These are phyloP conservation scores for Lentinula boryana DNA, from an alignment of 768 basidiomycete genomes.

Conservation along the genomic window DNA sequence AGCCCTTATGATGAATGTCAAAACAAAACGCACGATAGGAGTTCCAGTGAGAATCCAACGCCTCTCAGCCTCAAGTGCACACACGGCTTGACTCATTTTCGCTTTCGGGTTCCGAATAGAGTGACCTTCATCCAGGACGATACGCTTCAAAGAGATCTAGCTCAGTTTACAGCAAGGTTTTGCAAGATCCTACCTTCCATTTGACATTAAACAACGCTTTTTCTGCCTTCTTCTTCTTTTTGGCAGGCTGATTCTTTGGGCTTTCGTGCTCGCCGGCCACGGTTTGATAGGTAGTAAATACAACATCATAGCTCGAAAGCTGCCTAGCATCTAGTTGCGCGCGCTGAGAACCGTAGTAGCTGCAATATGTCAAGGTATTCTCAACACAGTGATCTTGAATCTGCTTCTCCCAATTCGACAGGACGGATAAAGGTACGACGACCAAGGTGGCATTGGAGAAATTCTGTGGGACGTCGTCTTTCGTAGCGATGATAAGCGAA, in stretches of 20 bases:
- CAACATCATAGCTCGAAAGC: constrained; percentile 64
- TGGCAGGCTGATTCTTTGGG: constrained; percentile 30
- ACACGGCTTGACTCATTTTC: constrained; percentile 72
- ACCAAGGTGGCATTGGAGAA: constrained; percentile 73
- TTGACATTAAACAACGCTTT: constrained; percentile 55
- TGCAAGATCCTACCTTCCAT: constrained; percentile 61
- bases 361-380: constrained; percentile 44
- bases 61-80: constrained; percentile 56
- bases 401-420: constrained; percentile 89
- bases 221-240: constrained; percentile 56
- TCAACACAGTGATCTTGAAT: constrained; percentile 64
- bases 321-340: constrained; percentile 45
- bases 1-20: neutral
- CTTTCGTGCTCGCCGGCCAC: constrained; percentile 48
- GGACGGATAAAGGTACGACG: constrained; percentile 75
- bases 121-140: constrained; percentile 89
- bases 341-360: constrained; percentile 73
- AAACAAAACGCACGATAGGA: constrained; percentile 64
- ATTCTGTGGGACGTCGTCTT: constrained; percentile 47
- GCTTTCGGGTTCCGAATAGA: constrained; percentile 81
- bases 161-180: neutral
- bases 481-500: constrained; percentile 74
- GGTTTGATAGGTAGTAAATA: constrained; percentile 82
- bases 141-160: constrained; percentile 36
- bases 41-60: constrained; percentile 84